A percentile compares a stretch with the other conserved stretches of the same genome.
These are phyloP conservation scores for Beta corolliflora DNA, from an alignment of 179 eudicot species.

Conservation along the genomic window DNA sequence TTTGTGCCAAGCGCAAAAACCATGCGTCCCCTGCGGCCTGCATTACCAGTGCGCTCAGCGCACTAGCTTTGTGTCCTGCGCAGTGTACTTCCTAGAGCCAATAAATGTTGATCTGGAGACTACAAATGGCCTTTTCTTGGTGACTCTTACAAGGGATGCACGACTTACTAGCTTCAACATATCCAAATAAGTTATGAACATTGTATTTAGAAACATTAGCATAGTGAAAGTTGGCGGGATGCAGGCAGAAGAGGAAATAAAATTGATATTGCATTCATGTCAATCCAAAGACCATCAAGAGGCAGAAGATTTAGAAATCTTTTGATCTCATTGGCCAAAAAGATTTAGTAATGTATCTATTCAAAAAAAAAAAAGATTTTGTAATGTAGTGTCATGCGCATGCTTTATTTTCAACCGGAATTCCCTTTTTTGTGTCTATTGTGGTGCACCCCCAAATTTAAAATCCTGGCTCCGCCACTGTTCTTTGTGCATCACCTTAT, in stretches of 20 bases:
- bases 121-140: conserved; percentile 43
- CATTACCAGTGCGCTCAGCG: too few relatives aligned
- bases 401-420: too few relatives aligned
- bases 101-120: conserved; percentile 45
- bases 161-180: conserved; percentile 38
- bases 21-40: too few relatives aligned
- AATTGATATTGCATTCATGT: conserved; percentile 65
- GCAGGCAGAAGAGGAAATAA: conserved; percentile 31
- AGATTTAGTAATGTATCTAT: background rate
- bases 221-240: conserved; percentile 44
- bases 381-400: too few relatives aligned
- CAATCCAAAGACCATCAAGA: conserved; percentile 58
- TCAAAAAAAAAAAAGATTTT: conserved; percentile 24
- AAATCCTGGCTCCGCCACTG: too few relatives aligned
- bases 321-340: conserved; percentile 35
- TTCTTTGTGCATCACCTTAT: background rate
- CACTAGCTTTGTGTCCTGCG: conserved; percentile 38
- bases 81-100: conserved; percentile 46
- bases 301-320: conserved; percentile 36
- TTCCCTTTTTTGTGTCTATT: too few relatives aligned
- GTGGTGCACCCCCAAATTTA: too few relatives aligned
- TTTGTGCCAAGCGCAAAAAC: too few relatives aligned
- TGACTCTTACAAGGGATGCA: conserved; percentile 27
- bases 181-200: conserved; percentile 47
- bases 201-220: conserved; percentile 39